Conservation (phyloP, 306 rosid species). For the Castanopsis chinensis region DNA sequence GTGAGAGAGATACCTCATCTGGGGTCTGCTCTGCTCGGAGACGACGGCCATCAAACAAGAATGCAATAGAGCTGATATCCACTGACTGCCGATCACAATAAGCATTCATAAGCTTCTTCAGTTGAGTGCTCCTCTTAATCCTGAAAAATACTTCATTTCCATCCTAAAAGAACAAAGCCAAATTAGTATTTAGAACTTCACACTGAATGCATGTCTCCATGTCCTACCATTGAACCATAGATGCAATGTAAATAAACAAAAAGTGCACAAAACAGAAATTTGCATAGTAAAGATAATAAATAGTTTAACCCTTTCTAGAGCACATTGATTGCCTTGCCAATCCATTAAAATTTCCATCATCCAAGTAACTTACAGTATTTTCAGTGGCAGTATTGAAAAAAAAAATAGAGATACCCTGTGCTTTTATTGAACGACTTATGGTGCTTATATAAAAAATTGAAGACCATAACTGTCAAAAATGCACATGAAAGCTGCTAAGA, state of each 20-base stretch:
- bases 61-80: slow-evolving; percentile 67
- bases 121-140: slow-evolving; percentile 74
- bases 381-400: not conserved
- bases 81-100: slow-evolving; percentile 78
- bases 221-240: not conserved
- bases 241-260: not conserved
- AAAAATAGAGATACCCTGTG: too few species aligned
- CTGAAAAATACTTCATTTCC: slow-evolving; percentile 81
- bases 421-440: not conserved
- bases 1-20: slow-evolving; percentile 47
- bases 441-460: not conserved
- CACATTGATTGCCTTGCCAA: not conserved
- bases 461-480: not conserved
- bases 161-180: slow-evolving; percentile 39
- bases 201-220: not conserved
- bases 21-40: slow-evolving; percentile 80
- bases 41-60: slow-evolving; percentile 75
- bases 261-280: not conserved
- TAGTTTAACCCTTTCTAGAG: not conserved
- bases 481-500: not conserved
- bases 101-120: slow-evolving; percentile 74
- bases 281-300: not conserved
- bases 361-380: not conserved
- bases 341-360: not conserved
- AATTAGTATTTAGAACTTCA: not conserved